Evolutionary conservation across 345 rosid genomes (phyloP).

Genomic region (Firmiana major): DNA sequence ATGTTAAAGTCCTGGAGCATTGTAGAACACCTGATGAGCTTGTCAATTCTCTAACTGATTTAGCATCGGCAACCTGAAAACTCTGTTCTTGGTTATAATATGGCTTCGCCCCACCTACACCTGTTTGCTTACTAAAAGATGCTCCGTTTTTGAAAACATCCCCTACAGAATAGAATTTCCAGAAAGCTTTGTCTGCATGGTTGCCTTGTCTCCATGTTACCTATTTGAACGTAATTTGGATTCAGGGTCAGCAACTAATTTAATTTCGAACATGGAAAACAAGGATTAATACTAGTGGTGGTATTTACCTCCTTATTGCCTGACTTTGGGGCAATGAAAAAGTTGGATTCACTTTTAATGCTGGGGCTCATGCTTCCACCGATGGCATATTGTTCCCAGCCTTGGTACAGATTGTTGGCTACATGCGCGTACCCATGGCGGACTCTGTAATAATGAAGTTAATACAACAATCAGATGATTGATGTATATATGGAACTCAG

Average conservation of each 20-base stretch:
- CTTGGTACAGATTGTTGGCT: conserved; percentile 68
- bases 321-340: conserved; percentile 52
- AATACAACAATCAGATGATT: not conserved
- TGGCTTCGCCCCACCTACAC: conserved; percentile 47
- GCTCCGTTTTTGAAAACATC: conserved; percentile 63
- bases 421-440: conserved; percentile 75
- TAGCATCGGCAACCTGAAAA: conserved; percentile 46
- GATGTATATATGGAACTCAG: not conserved
- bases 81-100: conserved; percentile 34
- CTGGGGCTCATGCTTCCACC: conserved; percentile 82
- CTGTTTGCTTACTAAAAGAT: conserved; percentile 38
- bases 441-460: conserved; percentile 31
- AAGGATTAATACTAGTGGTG: not conserved
- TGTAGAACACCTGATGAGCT: conserved; percentile 47
- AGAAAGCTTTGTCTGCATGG: conserved; percentile 23
- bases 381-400: conserved; percentile 79
- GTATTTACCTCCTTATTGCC: conserved; percentile 41
- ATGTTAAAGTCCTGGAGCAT: conserved; percentile 32
- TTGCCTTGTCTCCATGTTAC: conserved; percentile 51
- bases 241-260: not conserved
- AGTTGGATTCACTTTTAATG: conserved; percentile 72
- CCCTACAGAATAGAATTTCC: conserved; percentile 58
- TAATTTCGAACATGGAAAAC: no score
- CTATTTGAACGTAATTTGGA: conserved; percentile 15
- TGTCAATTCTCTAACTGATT: conserved; percentile 38